Evolutionary conservation across 208 protist species (phyloP).

Genomic region (Crithidia expoeki): DNA sequence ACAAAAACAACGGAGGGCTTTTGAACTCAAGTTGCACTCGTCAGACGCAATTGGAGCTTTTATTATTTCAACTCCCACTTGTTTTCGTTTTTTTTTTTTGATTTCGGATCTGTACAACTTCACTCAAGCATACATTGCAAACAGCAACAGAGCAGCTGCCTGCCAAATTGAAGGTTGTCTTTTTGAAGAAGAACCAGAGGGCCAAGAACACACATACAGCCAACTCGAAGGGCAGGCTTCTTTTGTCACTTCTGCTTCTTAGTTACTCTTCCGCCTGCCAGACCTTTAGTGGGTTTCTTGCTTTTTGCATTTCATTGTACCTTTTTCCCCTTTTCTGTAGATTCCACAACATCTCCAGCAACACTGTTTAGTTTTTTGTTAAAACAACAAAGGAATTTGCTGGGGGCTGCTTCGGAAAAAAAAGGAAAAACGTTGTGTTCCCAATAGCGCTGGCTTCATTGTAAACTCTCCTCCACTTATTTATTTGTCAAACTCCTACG

Average conservation of each 20-base stretch:
- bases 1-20: not conserved
- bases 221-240: too few species aligned
- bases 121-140: too few species aligned
- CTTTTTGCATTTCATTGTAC: not conserved
- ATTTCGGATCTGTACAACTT: too few species aligned
- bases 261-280: too few species aligned
- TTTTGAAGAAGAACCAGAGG: too few species aligned
- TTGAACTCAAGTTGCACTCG: too few species aligned
- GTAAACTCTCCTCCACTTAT: not conserved
- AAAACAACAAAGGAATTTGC: not conserved
- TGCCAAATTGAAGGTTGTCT: too few species aligned
- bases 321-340: not conserved
- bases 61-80: not conserved
- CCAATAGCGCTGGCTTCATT: not conserved
- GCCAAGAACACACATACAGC: too few species aligned
- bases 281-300: too few species aligned
- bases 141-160: too few species aligned
- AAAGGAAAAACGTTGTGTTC: not conserved
- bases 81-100: not conserved
- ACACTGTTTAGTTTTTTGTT: slow-evolving; percentile 1
- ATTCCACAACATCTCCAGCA: not conserved
- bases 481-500: not conserved
- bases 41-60: too few species aligned
- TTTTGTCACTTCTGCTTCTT: too few species aligned
- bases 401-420: not conserved